Evolutionary conservation across 2,329 filamentous ascomycete species (phyloP).

Genomic region (Colletotrichum aenigma): DNA sequence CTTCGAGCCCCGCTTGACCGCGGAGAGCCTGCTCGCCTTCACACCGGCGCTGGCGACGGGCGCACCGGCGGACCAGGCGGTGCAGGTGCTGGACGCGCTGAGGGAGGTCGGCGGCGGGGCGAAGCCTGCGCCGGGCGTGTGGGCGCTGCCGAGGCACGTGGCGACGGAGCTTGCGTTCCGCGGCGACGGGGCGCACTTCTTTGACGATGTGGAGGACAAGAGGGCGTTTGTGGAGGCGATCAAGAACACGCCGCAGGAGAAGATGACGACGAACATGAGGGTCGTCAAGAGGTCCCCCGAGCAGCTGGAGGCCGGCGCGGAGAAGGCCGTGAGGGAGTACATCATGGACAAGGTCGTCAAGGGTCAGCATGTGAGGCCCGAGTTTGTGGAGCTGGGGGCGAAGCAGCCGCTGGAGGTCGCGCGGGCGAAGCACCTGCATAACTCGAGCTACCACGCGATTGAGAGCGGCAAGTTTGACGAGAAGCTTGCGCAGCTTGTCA

Average conservation of each 20-base stretch:
- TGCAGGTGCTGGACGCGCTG: background rate
- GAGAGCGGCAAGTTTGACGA: constrained; percentile 42
- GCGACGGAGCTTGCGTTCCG: constrained; percentile 32
- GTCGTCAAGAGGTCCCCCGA: constrained; percentile 18
- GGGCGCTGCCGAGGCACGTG: constrained; percentile 27
- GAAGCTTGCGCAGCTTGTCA: constrained; percentile 38
- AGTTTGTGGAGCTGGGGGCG: constrained; percentile 25
- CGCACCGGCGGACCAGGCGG: background rate
- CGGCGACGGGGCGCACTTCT: background rate
- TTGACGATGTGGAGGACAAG: constrained; percentile 25
- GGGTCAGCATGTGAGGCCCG: constrained; percentile 40
- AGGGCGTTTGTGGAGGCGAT: constrained; percentile 19
- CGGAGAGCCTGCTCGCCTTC: constrained; percentile 4
- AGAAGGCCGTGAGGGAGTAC: constrained; percentile 35
- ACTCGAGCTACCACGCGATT: constrained; percentile 37
- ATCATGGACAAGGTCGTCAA: constrained; percentile 36
- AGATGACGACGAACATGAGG: constrained; percentile 1
- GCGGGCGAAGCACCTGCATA: constrained; percentile 40
- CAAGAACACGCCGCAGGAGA: constrained; percentile 18
- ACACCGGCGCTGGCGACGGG: constrained; percentile 32
- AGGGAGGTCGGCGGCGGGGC: background rate
- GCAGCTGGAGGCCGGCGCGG: constrained; percentile 32
- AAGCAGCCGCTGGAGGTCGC: constrained; percentile 35
- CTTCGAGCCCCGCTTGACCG: constrained; percentile 27
- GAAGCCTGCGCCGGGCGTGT: background rate